phyloP scores from a whole-genome alignment of 768 basidiomycete genomes.

The Psilocybe tampanensis region DNA sequence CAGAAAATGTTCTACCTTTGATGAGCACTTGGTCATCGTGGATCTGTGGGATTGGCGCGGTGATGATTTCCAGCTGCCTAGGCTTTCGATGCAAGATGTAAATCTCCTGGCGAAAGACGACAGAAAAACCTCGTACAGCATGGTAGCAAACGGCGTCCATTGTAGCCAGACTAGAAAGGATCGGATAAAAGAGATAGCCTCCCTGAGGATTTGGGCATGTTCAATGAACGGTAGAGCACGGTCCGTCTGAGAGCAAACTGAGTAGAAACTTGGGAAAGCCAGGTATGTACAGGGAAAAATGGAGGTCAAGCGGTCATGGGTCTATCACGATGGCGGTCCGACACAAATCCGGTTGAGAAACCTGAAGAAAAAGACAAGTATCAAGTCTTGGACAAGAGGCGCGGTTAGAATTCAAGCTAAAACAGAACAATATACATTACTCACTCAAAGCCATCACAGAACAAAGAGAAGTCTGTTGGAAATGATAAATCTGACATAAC shows the following conservation, averaged over 20 bases:
- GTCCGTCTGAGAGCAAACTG: neutral
- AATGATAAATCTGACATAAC: no score
- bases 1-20: conserved; percentile 40
- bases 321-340: neutral
- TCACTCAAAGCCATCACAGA: no score
- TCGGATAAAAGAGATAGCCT: neutral
- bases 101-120: neutral
- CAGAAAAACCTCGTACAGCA: conserved; percentile 29
- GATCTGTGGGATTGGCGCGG: conserved; percentile 53
- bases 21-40: conserved; percentile 59
- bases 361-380: no score
- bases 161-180: conserved; percentile 1
- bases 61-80: conserved; percentile 52
- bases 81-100: conserved; percentile 33
- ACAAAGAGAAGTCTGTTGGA: no score
- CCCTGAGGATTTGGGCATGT: neutral
- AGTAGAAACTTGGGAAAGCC: no score
- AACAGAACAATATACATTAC: no score
- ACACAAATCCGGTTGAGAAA: no score
- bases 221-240: neutral
- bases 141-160: conserved; percentile 57
- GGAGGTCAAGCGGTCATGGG: neutral
- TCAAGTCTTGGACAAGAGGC: no score
- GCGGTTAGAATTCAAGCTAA: no score
- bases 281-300: no score